Base-by-base conservation (phyloP, 768 basidiomycete species). In the Auricularia heimuer region DNA sequence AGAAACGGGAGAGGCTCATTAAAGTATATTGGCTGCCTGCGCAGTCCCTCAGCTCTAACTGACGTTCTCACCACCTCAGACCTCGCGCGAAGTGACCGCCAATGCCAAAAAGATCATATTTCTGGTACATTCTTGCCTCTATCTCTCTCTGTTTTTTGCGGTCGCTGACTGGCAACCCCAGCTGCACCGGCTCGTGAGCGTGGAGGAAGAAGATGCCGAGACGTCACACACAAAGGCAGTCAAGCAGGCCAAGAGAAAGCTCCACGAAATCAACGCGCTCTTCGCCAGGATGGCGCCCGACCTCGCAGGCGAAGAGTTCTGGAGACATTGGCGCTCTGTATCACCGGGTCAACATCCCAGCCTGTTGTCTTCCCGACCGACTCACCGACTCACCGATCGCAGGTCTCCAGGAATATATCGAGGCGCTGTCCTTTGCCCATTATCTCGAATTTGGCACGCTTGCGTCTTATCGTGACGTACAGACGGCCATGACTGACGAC, bases 71-170 rank as follows among this genome's bases (percentile, higher is more conserved):
- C 0, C 29, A 33, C 6, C 63, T 10, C 54, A 21, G 39, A 61
- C 47, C 58, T 51, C 65, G 21, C 35, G 96, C 42, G 94, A 97
- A 75, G 83, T 93, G 62, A 98, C 95, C 33, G 90, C 87, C 69
- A 80, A 90, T 42, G 93, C 94, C 62, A 99, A 99, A 75, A 95
- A 92, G 76, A 80, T 86, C 68, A 98, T 99, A 68, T 98, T 98
- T 73, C 85, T 92, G 47, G 80, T 98, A 3, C 96, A 98, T 71
- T 88, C 3, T 1, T 1, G 29, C 2, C 29, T 18, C 29, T 10
- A 21, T 14, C 14, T 56, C 54, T 21, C 10, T 21, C 24, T 10
- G 14, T 12, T 56, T 11, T 45, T 3, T 29, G n/a, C 16, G 24
- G 14, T 56, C 54, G 24, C 24, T 60, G 94, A 62, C 77, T 87